A percentile compares a stretch with the other conserved stretches of the same genome.
phyloP scores from a whole-genome alignment of 306 rosid species.

The Acacia confusa region DNA sequence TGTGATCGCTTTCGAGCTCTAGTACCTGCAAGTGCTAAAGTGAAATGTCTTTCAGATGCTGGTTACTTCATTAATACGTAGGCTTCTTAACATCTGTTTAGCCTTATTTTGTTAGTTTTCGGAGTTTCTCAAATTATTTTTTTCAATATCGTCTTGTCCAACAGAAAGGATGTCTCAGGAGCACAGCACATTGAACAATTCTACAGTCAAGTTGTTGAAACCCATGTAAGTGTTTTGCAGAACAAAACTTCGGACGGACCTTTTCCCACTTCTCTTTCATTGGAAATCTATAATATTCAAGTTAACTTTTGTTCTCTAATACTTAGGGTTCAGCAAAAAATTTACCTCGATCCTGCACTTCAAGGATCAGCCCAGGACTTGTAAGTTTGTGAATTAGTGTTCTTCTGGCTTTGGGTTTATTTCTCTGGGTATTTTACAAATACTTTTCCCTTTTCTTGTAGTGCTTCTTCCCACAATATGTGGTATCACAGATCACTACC shows the following conservation, averaged over 20 bases:
- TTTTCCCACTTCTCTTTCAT: conserved; percentile 17
- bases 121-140: conserved; percentile 7
- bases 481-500: conserved; percentile 60
- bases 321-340: conserved; percentile 71
- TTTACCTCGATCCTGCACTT: conserved; percentile 81
- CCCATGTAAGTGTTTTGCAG: conserved; percentile 57
- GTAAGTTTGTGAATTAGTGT: conserved; percentile 41
- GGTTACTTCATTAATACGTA: conserved; percentile 89
- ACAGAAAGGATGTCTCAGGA: conserved; percentile 91
- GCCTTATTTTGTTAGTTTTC: conserved; percentile 5
- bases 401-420: conserved; percentile 14
- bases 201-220: conserved; percentile 62
- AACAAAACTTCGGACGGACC: neutral
- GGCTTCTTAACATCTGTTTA: conserved; percentile 13
- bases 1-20: conserved; percentile 80
- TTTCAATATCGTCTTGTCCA: conserved; percentile 18
- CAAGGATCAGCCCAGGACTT: conserved; percentile 71
- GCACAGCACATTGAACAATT: conserved; percentile 52
- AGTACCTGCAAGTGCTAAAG: conserved; percentile 58
- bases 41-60: conserved; percentile 91
- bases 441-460: conserved; percentile 38
- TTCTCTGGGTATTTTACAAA: conserved; percentile 24
- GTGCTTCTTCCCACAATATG: conserved; percentile 94
- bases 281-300: conserved; percentile 16
- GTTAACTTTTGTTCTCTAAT: conserved; percentile 10